phyloP scores from a whole-genome alignment of 192 early-diverging fungal genomes.

The Coemansia sp. region DNA sequence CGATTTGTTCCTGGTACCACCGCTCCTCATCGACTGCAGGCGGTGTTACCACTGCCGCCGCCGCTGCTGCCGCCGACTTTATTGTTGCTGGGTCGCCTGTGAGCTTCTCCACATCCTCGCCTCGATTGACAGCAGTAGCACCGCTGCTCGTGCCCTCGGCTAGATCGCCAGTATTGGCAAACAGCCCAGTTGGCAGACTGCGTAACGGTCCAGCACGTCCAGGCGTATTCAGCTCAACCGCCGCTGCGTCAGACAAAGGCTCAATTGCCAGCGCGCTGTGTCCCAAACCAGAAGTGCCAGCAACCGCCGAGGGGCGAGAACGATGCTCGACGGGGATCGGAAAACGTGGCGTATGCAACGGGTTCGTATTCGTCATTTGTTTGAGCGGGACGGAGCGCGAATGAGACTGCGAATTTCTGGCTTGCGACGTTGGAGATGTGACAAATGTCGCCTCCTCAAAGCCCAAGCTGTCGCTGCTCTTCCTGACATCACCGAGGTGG shows the following conservation, averaged over 20 bases:
- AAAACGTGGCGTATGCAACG: conserved; percentile 37
- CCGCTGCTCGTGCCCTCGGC: neutral
- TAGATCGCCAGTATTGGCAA: neutral
- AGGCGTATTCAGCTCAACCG: conserved; percentile 17
- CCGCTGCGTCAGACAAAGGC: conserved; percentile 27
- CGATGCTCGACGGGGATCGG: conserved; percentile 20
- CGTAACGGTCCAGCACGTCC: conserved; percentile 20
- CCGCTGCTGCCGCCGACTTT: neutral
- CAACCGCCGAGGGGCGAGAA: neutral
- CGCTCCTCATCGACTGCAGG: conserved; percentile 42
- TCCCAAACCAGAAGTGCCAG: conserved; percentile 5
- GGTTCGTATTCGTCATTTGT: neutral
- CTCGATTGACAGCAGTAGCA: neutral
- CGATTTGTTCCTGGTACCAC: conserved; percentile 56
- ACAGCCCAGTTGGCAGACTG: conserved; percentile 21
- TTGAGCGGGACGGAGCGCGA: conserved; percentile 2
- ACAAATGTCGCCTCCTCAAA: conserved; percentile 44
- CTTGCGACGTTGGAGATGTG: conserved; percentile 11
- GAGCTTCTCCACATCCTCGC: neutral
- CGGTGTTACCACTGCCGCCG: conserved; percentile 23
- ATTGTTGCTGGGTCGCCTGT: conserved; percentile 4
- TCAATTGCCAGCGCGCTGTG: conserved; percentile 17
- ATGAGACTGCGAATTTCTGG: neutral
- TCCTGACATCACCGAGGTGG: neutral
- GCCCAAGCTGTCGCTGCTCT: conserved; percentile 30